Evolutionary conservation across 2,329 filamentous ascomycete species (phyloP).

Genomic region (Ceratocystiopsis brevicomis): DNA sequence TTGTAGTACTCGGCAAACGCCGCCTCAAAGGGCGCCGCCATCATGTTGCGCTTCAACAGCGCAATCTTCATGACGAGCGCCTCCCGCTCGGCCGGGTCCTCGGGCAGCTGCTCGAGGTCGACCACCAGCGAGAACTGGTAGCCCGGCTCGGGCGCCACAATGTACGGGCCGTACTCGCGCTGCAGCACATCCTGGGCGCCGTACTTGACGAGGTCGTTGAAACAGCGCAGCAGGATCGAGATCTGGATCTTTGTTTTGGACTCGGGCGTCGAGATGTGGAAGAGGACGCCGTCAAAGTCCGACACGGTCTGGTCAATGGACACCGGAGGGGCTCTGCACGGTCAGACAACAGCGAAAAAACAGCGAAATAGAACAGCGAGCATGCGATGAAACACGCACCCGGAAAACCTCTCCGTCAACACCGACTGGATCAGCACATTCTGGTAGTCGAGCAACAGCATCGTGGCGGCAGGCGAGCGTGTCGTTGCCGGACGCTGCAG

Average conservation of each 20-base stretch:
- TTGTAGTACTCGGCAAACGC: conserved; percentile 86
- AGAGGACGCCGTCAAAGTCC: conserved; percentile 97
- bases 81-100: conserved; percentile 60
- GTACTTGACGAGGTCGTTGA: conserved; percentile 75
- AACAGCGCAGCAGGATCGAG: conserved; percentile 91
- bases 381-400: conserved; percentile 29
- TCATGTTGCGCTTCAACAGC: conserved; percentile 89
- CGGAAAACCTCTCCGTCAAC: conserved; percentile 82
- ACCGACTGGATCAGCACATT: conserved; percentile 96
- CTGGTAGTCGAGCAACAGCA: conserved; percentile 96
- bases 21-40: conserved; percentile 96
- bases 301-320: conserved; percentile 97
- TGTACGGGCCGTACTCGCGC: conserved; percentile 86
- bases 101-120: conserved; percentile 73
- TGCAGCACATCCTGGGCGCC: conserved; percentile 81
- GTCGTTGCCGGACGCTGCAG: too few relatives aligned
- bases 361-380: not conserved
- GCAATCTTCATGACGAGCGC: conserved; percentile 75
- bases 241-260: conserved; percentile 85
- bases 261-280: conserved; percentile 94
- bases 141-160: conserved; percentile 68
- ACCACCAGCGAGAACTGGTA: conserved; percentile 92
- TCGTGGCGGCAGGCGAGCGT: conserved; percentile 20
- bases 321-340: conserved; percentile 52
- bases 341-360: not conserved